A percentile compares a stretch with the other conserved stretches of the same genome.
Conservation (phyloP, 202 grass and related monocot genomes). For the Musa balbisiana region DNA sequence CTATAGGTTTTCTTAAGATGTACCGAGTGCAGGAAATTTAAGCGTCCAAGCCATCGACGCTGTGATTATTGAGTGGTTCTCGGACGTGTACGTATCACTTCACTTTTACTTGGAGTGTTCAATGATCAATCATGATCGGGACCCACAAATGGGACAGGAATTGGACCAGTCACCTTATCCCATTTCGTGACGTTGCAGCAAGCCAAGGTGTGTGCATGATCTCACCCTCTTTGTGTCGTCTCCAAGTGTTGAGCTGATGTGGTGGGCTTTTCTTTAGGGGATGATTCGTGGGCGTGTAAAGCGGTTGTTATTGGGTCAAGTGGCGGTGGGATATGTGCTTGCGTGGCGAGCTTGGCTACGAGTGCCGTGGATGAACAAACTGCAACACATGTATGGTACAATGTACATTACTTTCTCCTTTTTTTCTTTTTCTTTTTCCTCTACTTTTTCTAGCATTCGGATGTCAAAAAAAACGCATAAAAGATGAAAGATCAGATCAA, state of each 20-base stretch:
- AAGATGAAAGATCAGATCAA: neutral
- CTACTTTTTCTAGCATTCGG: neutral
- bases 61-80: too few relatives aligned
- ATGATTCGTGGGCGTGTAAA: neutral
- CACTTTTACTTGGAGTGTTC: neutral
- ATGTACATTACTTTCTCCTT: neutral
- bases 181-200: neutral
- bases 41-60: too few relatives aligned
- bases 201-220: too few relatives aligned
- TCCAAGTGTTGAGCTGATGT: neutral
- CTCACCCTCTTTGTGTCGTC: too few relatives aligned
- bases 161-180: neutral
- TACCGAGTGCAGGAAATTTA: too few relatives aligned
- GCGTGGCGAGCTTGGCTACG: neutral
- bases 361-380: neutral
- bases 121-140: neutral
- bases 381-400: too few relatives aligned
- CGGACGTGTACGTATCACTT: too few relatives aligned
- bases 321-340: neutral
- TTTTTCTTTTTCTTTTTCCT: neutral
- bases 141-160: neutral
- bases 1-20: too few relatives aligned
- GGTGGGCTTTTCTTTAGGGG: neutral
- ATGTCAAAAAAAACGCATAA: neutral
- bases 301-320: neutral